Evolutionary conservation across 2,329 filamentous ascomycete species (phyloP), one percentile per base, ranked within the genome.

Genomic region (Trichophyton schoenleinii): DNA sequence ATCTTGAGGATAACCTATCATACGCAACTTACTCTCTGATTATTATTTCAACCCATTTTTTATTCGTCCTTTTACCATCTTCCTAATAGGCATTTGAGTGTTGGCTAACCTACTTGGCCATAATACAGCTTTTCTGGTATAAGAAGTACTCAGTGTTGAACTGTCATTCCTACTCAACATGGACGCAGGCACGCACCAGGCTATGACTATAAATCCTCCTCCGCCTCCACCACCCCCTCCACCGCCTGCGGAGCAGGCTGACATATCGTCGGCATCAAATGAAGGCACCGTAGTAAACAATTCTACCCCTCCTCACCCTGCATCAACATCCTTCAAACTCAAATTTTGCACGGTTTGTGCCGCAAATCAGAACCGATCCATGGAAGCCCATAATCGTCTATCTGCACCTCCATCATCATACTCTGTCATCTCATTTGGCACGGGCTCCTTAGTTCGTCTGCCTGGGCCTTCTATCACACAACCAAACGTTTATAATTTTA

Each of bases 361-460:
- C 6, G 96, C 91, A 70, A 99, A 99, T 70, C 91, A 99, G 74
- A 99, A 99, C 71, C 86, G 94, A 84, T 95, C 89, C n/a, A 97
- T 99, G 94, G 94, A 97, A 81, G 92, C 92, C n/a, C 94, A 99
- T 74, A 84, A 96, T 31, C 89, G 89, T 65, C 86, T 99, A 38
- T 89, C 94, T 3, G 83, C 88, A 63, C 89, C 90, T 58, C 77
- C 87, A 60, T 94, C 91, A 57, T 78, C 86, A 57, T 97, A 94
- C 70, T 94, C 94, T n/a, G 92, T 96, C 67, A 95, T 97, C 68
- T 97, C 92, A 18, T 99, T 97, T 73, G 94, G 94, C 64, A 99
- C 94, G 0, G 94, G 94, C 61, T 96, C 91, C 18, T 85, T 96
- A 18, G 94, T 99, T 67, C 89, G 94, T 28, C 81, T 99, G 0